Percentiles rank a stretch among this genome's conserved stretches.
Conservation (phyloP, 306 rosid species). For the Mimosa pudica region DNA sequence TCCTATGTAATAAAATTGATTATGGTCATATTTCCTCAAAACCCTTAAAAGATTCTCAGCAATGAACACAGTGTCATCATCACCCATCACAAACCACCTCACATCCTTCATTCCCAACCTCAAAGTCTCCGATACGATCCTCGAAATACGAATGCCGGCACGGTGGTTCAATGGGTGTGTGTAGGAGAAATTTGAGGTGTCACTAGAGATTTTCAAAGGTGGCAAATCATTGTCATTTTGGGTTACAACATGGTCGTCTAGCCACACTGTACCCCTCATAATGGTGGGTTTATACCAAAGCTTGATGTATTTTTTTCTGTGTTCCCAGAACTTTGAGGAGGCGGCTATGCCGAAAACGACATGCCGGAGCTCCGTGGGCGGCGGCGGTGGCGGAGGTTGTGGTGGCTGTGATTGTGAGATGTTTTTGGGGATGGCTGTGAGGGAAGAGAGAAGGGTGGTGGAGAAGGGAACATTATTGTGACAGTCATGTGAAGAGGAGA, state of each 20-base stretch:
- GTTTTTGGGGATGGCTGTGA: not conserved
- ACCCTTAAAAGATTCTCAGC: constrained; percentile 68
- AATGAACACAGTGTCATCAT: constrained; percentile 92
- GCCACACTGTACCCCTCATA: constrained; percentile 89
- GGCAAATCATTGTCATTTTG: constrained; percentile 51
- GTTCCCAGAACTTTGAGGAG: constrained; percentile 78
- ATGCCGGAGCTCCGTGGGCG: constrained; percentile 56
- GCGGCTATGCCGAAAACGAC: constrained; percentile 90
- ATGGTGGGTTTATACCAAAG: constrained; percentile 67
- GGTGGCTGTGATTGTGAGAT: not conserved
- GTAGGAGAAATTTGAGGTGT: constrained; percentile 68
- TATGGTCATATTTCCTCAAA: constrained; percentile 74
- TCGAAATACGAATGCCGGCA: constrained; percentile 84
- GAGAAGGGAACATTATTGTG: constrained; percentile 43
- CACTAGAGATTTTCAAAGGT: constrained; percentile 59
- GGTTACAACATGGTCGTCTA: constrained; percentile 55
- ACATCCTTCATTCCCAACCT: constrained; percentile 65
- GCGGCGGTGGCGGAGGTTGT: not conserved
- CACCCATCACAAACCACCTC: constrained; percentile 97
- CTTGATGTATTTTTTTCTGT: constrained; percentile 81
- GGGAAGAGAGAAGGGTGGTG: constrained; percentile 3
- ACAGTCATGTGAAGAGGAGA: constrained; percentile 71
- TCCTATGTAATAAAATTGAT: constrained; percentile 77
- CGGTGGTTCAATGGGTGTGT: constrained; percentile 79
- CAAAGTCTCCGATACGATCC: constrained; percentile 85